Evolutionary conservation across 1,284 basidiomycete genomes (phyloP).

Genomic region (Pseudozyma flocculosa): DNA sequence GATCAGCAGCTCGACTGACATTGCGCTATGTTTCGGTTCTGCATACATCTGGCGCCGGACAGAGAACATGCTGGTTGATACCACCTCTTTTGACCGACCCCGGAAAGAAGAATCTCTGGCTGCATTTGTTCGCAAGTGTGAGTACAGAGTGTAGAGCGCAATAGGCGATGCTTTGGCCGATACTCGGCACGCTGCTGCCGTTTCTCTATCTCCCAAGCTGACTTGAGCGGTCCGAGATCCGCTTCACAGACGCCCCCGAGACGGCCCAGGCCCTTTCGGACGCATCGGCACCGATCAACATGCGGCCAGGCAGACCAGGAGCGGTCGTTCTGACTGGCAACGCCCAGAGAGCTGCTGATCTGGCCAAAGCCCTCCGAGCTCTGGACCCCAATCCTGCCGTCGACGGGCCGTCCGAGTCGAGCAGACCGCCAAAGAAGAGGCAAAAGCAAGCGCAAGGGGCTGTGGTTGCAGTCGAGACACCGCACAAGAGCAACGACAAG

Average conservation of each 20-base stretch:
- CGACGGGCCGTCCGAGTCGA: background rate
- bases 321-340: slow-evolving; percentile 49
- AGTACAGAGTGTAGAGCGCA: background rate
- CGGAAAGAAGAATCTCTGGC: slow-evolving; percentile 20
- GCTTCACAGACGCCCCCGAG: slow-evolving; percentile 1
- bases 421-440: slow-evolving; percentile 6
- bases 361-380: slow-evolving; percentile 32
- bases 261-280: slow-evolving; percentile 11
- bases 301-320: slow-evolving; percentile 23
- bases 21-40: too few relatives aligned
- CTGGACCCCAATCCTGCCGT: slow-evolving; percentile 21
- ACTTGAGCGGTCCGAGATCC: too few relatives aligned
- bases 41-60: background rate
- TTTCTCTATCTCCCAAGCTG: too few relatives aligned
- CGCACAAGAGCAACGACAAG: too few relatives aligned
- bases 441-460: slow-evolving; percentile 2
- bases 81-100: slow-evolving; percentile 15
- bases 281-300: slow-evolving; percentile 7
- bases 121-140: slow-evolving; percentile 30
- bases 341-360: slow-evolving; percentile 48
- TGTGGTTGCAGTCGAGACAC: too few relatives aligned
- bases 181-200: too few relatives aligned
- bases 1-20: too few relatives aligned
- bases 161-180: too few relatives aligned
- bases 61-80: slow-evolving; percentile 37